phyloP scores from a whole-genome alignment of 306 rosid genomes.

The Hylodesmum podocarpum region DNA sequence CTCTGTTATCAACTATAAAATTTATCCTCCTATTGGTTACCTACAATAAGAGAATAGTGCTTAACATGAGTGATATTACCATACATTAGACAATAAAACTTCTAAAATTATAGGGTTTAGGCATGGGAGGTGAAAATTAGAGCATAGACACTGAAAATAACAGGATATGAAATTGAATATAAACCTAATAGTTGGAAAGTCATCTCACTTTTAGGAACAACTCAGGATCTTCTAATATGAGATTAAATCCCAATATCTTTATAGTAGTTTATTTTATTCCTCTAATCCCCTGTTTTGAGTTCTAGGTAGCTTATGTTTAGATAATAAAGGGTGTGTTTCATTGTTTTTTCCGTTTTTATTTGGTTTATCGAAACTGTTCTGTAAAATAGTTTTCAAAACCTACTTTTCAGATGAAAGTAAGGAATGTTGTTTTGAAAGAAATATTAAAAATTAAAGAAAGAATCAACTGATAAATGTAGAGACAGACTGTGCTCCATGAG shows the following conservation, averaged over 20 bases:
- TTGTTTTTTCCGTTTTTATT: background rate
- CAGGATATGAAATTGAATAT: background rate
- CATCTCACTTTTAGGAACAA: background rate
- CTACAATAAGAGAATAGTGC: slow-evolving; percentile 43
- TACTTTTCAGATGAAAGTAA: background rate
- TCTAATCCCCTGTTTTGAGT: background rate
- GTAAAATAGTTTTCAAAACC: background rate
- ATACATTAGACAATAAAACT: slow-evolving; percentile 21
- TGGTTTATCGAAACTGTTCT: background rate
- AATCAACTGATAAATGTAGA: background rate
- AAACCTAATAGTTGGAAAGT: background rate
- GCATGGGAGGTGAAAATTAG: background rate
- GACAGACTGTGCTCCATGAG: background rate
- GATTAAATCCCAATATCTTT: background rate
- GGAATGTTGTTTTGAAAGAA: background rate
- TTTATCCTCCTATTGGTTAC: slow-evolving; percentile 84
- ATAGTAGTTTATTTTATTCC: slow-evolving; percentile 1
- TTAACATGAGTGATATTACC: slow-evolving; percentile 24
- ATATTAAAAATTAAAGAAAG: background rate
- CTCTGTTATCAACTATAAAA: slow-evolving; percentile 78
- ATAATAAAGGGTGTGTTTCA: background rate
- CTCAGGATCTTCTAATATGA: background rate
- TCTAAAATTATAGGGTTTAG: background rate
- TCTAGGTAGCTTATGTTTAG: slow-evolving; percentile 2
- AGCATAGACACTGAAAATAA: background rate